Percentiles rank a stretch among this genome's conserved stretches.
phyloP scores from a whole-genome alignment of 2,329 filamentous ascomycete species.

The Trichoderma atrobrunneum region DNA sequence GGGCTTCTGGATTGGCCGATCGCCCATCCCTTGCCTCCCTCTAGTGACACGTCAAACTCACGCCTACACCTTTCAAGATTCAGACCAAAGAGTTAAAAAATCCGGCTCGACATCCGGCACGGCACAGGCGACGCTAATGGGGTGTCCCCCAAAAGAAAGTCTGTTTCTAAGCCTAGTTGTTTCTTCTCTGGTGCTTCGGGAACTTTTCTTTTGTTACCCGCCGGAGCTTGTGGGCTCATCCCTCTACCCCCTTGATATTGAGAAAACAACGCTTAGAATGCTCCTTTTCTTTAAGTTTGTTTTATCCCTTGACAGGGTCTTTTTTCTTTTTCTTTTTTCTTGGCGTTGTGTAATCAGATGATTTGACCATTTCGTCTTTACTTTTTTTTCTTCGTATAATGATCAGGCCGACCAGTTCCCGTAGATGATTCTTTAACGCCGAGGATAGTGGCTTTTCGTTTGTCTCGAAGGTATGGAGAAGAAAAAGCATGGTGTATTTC shows the following conservation, averaged over 20 bases:
- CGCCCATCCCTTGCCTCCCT: background rate
- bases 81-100: background rate
- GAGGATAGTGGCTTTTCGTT: background rate
- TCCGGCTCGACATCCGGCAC: slow-evolving; percentile 4
- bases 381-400: background rate
- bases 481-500: background rate
- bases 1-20: background rate
- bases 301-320: background rate
- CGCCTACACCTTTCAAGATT: background rate
- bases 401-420: background rate
- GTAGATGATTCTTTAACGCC: background rate
- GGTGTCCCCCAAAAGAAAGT: background rate
- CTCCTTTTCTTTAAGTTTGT: background rate
- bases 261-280: background rate
- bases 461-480: background rate
- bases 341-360: background rate
- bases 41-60: background rate
- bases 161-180: background rate
- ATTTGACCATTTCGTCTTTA: background rate
- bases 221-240: background rate
- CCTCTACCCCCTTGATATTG: background rate
- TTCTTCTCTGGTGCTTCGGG: background rate
- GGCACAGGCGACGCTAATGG: background rate
- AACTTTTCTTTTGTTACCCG: background rate
- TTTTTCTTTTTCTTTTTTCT: background rate